A percentile compares a stretch with the other conserved stretches of the same genome.
Conservation (phyloP, 2,329 filamentous ascomycete species). For the Mycogone perniciosa region DNA sequence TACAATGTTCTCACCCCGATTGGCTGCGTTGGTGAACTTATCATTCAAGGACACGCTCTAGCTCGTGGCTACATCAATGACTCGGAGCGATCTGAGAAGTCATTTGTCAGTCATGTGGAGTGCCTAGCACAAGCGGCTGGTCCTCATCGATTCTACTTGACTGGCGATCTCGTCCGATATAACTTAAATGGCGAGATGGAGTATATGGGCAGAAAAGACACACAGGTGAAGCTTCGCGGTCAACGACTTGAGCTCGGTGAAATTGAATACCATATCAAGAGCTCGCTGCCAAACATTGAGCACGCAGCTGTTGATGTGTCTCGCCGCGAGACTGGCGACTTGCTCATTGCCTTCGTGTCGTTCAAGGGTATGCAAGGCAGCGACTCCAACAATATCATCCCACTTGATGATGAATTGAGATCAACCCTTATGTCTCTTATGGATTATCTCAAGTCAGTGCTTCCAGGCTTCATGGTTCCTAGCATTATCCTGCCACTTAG, state of each 20-base stretch:
- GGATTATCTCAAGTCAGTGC: not conserved
- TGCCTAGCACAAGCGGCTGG: conserved; percentile 18
- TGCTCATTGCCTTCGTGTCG: not conserved
- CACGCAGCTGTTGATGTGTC: not conserved
- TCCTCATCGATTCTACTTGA: conserved; percentile 30
- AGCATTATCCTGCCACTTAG: conserved; percentile 22
- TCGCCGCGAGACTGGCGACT: not conserved
- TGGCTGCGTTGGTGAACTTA: conserved; percentile 18
- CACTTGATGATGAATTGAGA: not conserved
- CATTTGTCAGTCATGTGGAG: conserved; percentile 17
- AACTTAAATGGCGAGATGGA: conserved; percentile 31
- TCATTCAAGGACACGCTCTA: conserved; percentile 28
- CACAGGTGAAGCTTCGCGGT: conserved; percentile 52
- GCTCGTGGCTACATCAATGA: conserved; percentile 43
- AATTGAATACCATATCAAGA: conserved; percentile 14
- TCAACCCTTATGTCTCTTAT: not conserved
- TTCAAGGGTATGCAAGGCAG: not conserved
- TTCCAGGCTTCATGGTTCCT: conserved; percentile 32
- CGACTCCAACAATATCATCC: not conserved
- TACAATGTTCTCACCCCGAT: conserved; percentile 13
- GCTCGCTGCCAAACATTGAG: not conserved
- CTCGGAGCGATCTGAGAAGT: conserved; percentile 21
- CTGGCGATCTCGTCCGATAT: conserved; percentile 39
- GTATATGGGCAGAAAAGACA: conserved; percentile 46
- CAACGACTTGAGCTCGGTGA: conserved; percentile 42